Evolutionary conservation across 2,329 filamentous ascomycete species (phyloP), one percentile per base, ranked within the genome.

Genomic region (Didymella segeticola): DNA sequence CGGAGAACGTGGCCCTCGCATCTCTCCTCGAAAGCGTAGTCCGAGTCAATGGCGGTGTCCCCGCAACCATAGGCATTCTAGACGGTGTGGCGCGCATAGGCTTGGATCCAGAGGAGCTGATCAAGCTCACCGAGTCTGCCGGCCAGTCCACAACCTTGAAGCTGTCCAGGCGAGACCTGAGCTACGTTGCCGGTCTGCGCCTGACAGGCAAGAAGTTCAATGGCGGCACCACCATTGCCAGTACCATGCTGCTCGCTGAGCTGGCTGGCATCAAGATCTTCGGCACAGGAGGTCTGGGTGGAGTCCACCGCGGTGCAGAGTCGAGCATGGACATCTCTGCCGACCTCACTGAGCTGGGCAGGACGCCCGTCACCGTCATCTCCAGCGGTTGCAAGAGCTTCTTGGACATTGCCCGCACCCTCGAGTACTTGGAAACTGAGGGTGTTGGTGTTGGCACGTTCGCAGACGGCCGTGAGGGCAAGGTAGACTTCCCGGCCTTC

Each of bases 381-480:
- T 90, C 89, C 74, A 91, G 90, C 61, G 95, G 95, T 12, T 96
- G 91, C 78, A 99, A 99, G 78, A 95, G 93, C 58, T 98, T 99
- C 74, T 81, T 99, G 30, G 95, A 99, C 70, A 92, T 97, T 55
- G 87, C 89, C 2, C 83, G 91, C 46, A 99, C 95, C 0, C 81
- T 99, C 5, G 95, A 99, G 78, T 88, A 86, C 64, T 79, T 89
- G 3, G 86, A 89, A 68, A 89, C 86, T 0, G 83, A 88, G 69
- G 90, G 90, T 9, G 92, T 91, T 19, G 83, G 88, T 30, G 92
- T 97, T 1, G 89, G 87, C 3, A 98, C 95, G 2, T 99, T 98
- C 78, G 88, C 91, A 20, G 91, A 96, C 74, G 91, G 90, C 1
- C 84, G 90, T 30, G 76, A 78, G 22, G 89, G 86, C 1, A 77